Evolutionary conservation across 2,329 filamentous ascomycete genomes (phyloP).

Genomic region (Canariomyces notabilis): DNA sequence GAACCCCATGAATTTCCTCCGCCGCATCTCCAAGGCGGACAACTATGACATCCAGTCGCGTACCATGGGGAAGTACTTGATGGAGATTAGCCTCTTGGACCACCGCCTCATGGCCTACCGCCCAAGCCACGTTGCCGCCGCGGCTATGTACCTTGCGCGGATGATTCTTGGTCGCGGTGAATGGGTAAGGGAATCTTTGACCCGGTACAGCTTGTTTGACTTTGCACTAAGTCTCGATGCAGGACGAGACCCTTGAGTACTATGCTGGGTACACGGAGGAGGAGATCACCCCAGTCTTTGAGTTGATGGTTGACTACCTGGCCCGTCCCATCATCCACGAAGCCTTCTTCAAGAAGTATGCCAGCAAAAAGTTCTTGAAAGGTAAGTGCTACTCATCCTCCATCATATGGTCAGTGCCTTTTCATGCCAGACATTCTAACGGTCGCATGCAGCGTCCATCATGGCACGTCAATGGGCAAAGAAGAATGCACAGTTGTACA

Average conservation of each 20-base stretch:
- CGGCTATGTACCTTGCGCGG: slow-evolving; percentile 90
- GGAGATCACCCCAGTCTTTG: slow-evolving; percentile 86
- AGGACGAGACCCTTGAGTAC: slow-evolving; percentile 81
- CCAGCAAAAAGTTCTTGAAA: slow-evolving; percentile 98
- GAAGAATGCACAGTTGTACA: slow-evolving; percentile 60
- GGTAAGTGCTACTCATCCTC: slow-evolving; percentile 53
- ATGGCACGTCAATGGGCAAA: slow-evolving; percentile 91
- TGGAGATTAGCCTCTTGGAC: slow-evolving; percentile 94
- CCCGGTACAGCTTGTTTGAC: not conserved
- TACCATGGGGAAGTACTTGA: slow-evolving; percentile 94
- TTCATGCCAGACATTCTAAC: slow-evolving; percentile 18
- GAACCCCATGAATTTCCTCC: slow-evolving; percentile 99
- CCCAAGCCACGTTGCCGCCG: slow-evolving; percentile 85
- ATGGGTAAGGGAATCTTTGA: slow-evolving; percentile 62
- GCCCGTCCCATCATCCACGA: slow-evolving; percentile 86
- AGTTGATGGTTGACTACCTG: slow-evolving; percentile 95
- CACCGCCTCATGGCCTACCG: slow-evolving; percentile 88
- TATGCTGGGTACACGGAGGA: slow-evolving; percentile 92
- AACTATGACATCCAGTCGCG: slow-evolving; percentile 98
- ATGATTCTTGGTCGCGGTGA: slow-evolving; percentile 84
- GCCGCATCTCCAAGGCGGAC: slow-evolving; percentile 97
- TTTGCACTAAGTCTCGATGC: slow-evolving; percentile 26
- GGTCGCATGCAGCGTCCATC: slow-evolving; percentile 64
- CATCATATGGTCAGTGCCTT: not conserved
- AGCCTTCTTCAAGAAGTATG: slow-evolving; percentile 99